Evolutionary conservation across 1,139 yeast species (phyloP).

Genomic region (Hanseniaspora uvarum): DNA sequence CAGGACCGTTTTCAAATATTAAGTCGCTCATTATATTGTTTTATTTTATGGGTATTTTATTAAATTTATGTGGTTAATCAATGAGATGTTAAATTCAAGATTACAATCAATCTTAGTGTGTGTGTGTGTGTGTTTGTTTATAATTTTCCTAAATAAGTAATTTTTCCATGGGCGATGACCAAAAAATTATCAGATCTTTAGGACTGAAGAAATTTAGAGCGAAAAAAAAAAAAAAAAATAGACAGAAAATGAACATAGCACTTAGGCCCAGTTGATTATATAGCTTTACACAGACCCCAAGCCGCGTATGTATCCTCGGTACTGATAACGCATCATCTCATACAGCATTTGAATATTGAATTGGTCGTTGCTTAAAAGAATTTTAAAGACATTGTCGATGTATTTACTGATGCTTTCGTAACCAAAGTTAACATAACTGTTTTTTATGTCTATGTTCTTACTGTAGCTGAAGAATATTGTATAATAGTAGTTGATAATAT

Average conservation of each 20-base stretch:
- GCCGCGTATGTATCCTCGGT: neutral
- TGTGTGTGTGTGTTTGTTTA: neutral
- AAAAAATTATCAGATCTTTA: neutral
- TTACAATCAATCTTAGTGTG: neutral
- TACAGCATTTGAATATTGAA: neutral
- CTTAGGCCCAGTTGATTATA: too few species aligned
- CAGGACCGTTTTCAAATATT: constrained; percentile 15
- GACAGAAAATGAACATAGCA: neutral
- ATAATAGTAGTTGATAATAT: constrained; percentile 14
- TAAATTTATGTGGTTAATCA: neutral
- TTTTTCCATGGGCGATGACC: neutral
- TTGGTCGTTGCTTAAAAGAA: neutral
- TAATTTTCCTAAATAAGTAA: neutral
- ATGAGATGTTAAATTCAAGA: neutral
- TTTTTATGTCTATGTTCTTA: constrained; percentile 13
- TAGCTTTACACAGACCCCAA: neutral
- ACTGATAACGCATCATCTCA: constrained; percentile 11
- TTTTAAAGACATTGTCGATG: constrained; percentile 10
- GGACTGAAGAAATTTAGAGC: neutral
- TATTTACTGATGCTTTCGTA: constrained; percentile 6
- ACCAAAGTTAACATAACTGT: neutral
- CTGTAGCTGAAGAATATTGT: constrained; percentile 14
- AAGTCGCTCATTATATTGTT: constrained; percentile 10
- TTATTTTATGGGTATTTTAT: neutral
- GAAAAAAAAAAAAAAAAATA: neutral